phyloP scores from a whole-genome alignment of 164 flowering plant genomes.

The Cinnamomum micranthum region DNA sequence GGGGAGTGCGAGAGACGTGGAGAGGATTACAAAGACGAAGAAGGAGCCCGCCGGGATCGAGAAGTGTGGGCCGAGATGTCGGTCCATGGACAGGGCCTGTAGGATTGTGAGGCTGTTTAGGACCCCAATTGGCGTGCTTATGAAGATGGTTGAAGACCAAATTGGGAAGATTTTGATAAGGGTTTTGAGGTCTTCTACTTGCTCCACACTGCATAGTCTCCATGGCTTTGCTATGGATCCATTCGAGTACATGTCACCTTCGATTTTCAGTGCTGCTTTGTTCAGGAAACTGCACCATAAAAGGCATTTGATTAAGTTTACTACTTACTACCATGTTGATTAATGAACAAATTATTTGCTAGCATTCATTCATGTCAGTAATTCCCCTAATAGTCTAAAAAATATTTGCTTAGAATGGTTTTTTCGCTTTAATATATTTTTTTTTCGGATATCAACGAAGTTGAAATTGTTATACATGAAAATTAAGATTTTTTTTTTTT shows the following conservation, averaged over 20 bases:
- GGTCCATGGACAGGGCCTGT: conserved; percentile 66
- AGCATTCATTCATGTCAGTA: too few species aligned
- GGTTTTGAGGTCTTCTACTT: conserved; percentile 67
- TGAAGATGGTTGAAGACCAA: conserved; percentile 44
- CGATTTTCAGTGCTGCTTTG: conserved; percentile 42
- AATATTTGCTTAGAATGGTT: too few species aligned
- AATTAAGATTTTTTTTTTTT: too few species aligned
- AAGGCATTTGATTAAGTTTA: background rate
- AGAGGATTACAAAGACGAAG: conserved; percentile 29
- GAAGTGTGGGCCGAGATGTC: conserved; percentile 49
- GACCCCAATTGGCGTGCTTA: conserved; percentile 43
- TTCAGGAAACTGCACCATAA: conserved; percentile 47
- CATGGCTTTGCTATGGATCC: conserved; percentile 39
- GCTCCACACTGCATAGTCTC: conserved; percentile 51
- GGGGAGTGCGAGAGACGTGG: conserved; percentile 34
- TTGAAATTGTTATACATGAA: too few species aligned
- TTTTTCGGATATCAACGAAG: too few species aligned
- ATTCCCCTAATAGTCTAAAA: too few species aligned
- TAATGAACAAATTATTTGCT: too few species aligned
- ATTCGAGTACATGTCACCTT: conserved; percentile 27
- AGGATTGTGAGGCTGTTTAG: conserved; percentile 41
- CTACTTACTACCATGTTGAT: too few species aligned
- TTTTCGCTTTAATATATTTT: too few species aligned
- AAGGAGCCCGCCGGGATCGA: conserved; percentile 59
- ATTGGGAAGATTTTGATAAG: conserved; percentile 51